Conservation (phyloP, 306 rosid species). For the Biancaea sappan region DNA sequence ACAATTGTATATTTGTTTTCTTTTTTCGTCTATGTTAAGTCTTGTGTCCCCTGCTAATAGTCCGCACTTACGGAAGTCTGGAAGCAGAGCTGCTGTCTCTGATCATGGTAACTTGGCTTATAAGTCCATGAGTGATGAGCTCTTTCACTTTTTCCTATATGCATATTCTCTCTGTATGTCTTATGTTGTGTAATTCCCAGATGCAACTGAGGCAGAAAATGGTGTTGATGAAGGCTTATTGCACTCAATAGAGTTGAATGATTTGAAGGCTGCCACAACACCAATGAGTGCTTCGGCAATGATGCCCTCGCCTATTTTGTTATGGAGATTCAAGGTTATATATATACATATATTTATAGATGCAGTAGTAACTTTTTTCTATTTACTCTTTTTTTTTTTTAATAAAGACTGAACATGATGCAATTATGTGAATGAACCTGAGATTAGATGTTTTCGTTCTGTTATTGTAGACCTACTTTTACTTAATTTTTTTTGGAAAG, state of each 20-base stretch:
- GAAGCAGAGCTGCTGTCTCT: constrained; percentile 82
- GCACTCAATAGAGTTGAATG: constrained; percentile 50
- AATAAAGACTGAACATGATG: constrained; percentile 19
- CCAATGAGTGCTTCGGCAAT: constrained; percentile 51
- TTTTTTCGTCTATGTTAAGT: constrained; percentile 75
- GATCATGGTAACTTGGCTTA: constrained; percentile 68
- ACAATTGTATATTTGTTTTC: constrained; percentile 39
- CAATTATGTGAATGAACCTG: neutral
- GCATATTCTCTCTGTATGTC: constrained; percentile 2
- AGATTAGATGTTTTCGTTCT: constrained; percentile 21
- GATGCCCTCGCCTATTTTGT: constrained; percentile 81
- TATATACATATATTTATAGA: no score
- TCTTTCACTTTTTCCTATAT: neutral
- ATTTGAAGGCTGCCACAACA: constrained; percentile 51
- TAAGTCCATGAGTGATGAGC: constrained; percentile 1
- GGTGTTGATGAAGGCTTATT: constrained; percentile 67
- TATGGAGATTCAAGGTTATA: constrained; percentile 98
- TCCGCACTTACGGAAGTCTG: constrained; percentile 95
- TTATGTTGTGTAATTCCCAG: constrained; percentile 43
- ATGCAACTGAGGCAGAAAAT: constrained; percentile 64
- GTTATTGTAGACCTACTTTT: constrained; percentile 8
- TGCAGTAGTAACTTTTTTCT: constrained; percentile 1
- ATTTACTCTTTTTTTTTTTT: neutral
- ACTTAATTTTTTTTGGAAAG: constrained; percentile 9
- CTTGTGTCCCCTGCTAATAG: constrained; percentile 60